Base-by-base conservation (phyloP, 805 yeast genomes). In the Cyberlindnera meyerae region DNA sequence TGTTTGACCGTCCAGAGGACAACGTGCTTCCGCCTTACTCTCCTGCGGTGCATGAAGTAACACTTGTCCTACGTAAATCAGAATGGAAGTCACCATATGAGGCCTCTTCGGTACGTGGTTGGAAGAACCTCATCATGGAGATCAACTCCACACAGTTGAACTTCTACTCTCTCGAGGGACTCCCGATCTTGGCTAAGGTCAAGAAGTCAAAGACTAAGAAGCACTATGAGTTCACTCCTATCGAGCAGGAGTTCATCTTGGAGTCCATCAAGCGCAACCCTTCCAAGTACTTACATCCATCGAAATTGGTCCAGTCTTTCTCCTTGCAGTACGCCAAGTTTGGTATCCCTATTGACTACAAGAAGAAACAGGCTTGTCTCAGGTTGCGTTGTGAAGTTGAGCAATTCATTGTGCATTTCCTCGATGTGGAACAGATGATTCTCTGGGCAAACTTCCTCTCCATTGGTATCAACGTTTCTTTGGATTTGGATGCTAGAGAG, bases 301-400 rank as follows among this genome's bases (percentile, higher is more conserved):
- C 32, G 1, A 68, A 58, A 33, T 55, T 82, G 21, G 48, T 72
- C n/a, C 69, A 79, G 44, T 74, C 87, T 0, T 89, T 77, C 58
- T 78, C 96, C 2, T 66, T 90, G 26, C 97, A 93, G 59, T 79
- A 80, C 60, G 89, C 93, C 11, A 78, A 71, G 49, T 62, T 85
- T 30, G 98, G 98, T 0, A 64, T 87, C 11, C 96, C 97, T 0
- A 68, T 76, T 2, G 98, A 90, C 60, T 87, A 87, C 59, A 73
- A 71, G 39, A 86, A 87, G 57, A 73, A 72, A 45, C 68, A 74
- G 13, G 73, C 77, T 52, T 85, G 81, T 5, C 58, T 88, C 27
- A 64, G 98, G 33, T 48, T 90, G 13, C 72, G 98, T 15, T 72
- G 82, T 25, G 97, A 90, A 60, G 73, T 81, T 27, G 88, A 85